A percentile compares a stretch with the other conserved stretches of the same genome.
phyloP scores from a whole-genome alignment of 169 alveolate genomes.

The Neospora caninum region DNA sequence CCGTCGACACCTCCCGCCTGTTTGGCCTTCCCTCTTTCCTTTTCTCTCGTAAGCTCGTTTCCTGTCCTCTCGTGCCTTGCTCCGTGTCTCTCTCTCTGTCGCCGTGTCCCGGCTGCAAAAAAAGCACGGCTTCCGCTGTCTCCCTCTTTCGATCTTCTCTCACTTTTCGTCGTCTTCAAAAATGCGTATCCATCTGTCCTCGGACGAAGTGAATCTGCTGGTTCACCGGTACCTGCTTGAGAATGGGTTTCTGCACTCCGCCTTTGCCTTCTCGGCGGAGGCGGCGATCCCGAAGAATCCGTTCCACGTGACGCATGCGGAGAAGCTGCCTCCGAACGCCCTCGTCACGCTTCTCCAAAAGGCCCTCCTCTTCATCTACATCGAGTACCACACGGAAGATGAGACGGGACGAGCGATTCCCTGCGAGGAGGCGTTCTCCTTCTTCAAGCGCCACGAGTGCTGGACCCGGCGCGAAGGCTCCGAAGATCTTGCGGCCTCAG shows the following conservation, averaged over 20 bases:
- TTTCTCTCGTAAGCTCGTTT: too few species aligned
- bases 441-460: constrained; percentile 87
- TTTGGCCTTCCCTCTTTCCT: too few species aligned
- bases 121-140: not conserved
- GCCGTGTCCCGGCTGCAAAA: not conserved
- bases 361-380: constrained; percentile 86
- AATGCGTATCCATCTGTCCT: constrained; percentile 87
- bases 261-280: constrained; percentile 85
- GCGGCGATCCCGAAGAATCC: constrained; percentile 83
- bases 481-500: constrained; percentile 63
- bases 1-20: too few species aligned
- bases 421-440: constrained; percentile 87
- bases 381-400: constrained; percentile 89
- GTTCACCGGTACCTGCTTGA: constrained; percentile 88
- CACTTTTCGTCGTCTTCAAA: not conserved
- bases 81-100: not conserved
- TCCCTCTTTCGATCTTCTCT: not conserved
- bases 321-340: constrained; percentile 87
- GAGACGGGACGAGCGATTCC: constrained; percentile 78
- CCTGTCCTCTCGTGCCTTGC: not conserved
- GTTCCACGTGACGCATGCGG: constrained; percentile 84
- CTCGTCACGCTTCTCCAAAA: constrained; percentile 87
- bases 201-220: constrained; percentile 89
- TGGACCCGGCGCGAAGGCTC: constrained; percentile 76
- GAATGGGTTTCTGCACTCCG: constrained; percentile 88